phyloP scores from a whole-genome alignment of 1,139 yeast species.

The Martiniozyma asiatica region DNA sequence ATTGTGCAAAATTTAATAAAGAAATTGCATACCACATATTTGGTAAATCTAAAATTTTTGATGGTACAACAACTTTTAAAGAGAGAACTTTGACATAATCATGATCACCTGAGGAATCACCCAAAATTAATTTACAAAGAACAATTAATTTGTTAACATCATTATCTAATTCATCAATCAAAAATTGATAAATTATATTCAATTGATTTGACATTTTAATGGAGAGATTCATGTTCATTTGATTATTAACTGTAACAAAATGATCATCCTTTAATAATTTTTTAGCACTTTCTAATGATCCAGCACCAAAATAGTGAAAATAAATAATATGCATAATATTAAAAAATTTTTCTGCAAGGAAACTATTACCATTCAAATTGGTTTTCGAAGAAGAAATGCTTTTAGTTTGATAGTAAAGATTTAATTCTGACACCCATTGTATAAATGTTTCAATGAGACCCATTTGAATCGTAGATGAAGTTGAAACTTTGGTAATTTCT shows the following conservation, averaged over 20 bases:
- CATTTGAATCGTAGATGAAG: conserved; percentile 11
- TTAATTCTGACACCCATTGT: conserved; percentile 20
- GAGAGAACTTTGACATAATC: conserved; percentile 12
- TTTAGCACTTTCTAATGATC: conserved; percentile 7
- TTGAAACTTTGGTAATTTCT: conserved; percentile 13
- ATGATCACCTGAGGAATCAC: conserved; percentile 8
- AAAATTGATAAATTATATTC: conserved; percentile 16
- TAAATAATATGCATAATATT: conserved; percentile 16
- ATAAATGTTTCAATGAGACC: conserved; percentile 20
- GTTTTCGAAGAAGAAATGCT: conserved; percentile 12
- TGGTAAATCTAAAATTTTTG: conserved; percentile 5
- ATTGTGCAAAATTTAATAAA: conserved; percentile 17
- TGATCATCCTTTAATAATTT: conserved; percentile 9
- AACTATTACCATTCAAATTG: conserved; percentile 19
- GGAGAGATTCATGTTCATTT: conserved; percentile 14
- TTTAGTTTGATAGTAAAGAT: conserved; percentile 20
- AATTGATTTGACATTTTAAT: conserved; percentile 16
- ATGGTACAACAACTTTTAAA: conserved; percentile 9
- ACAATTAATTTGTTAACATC: conserved; percentile 21
- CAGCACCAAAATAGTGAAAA: conserved; percentile 15
- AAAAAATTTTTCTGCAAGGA: conserved; percentile 19
- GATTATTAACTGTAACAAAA: conserved; percentile 7
- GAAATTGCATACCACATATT: conserved; percentile 19
- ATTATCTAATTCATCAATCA: conserved; percentile 20
- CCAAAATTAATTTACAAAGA: conserved; percentile 16